Base-by-base conservation (phyloP, 345 rosid genomes). In the Acer campestre region DNA sequence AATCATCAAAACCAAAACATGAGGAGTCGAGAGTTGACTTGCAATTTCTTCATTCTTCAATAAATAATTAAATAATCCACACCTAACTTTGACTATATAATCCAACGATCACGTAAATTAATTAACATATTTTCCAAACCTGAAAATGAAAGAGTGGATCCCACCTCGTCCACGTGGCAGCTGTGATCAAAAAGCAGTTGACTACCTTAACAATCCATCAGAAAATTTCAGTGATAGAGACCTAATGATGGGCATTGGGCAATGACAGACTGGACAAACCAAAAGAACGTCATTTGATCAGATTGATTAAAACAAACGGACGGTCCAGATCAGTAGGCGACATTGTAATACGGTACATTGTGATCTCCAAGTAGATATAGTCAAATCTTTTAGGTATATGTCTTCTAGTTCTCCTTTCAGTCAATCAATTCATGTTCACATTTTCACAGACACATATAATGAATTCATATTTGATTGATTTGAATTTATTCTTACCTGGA, bases 21-120 rank as follows among this genome's bases (percentile, higher is more conserved):
- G 0, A 7, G 79, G 35, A 4, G 35, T 4, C 5, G n/a, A 2
- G 73, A 58, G 79, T 80, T 80, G 82, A 75, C 76, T 72, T 80
- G 58, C 27, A 48, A 11, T 0, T 49, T 49, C 55, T 49, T 13
- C 38, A 35, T 35, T 35, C 6, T 4, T 35, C 38, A 35, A 35
- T 12, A 14, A 8, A 13, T 17, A 17, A 6, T 62, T 12, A 14
- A 8, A 13, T 17, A 17, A 6, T 62, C 49, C 1, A 20, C 78
- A 73, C 78, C 83, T 46, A 77, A 77, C 77, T 27, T 69, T 69
- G 77, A 77, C 82, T 29, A 20, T 2, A 6, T 2, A 9, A 1
- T 2, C 48, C 67, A 59, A 16, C 49, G 69, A 59, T 74, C 31
- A 67, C 68, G 53, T 58, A 46, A 46, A 35, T 35, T 42, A 42